phyloP scores from a whole-genome alignment of 2,329 filamentous ascomycete genomes.

The Coniochaeta ligniaria region DNA sequence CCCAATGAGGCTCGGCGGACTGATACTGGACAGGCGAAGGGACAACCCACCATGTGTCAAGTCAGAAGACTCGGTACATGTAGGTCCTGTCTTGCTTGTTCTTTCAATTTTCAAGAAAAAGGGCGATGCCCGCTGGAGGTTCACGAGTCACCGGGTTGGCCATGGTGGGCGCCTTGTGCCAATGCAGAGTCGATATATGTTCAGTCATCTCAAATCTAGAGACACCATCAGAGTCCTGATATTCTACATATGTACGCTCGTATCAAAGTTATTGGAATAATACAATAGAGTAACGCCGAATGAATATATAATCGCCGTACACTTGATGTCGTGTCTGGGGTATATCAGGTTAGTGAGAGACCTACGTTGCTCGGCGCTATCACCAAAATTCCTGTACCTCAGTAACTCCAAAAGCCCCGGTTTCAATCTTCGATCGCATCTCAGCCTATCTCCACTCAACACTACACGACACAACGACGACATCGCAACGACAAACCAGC shows the following conservation, averaged over 20 bases:
- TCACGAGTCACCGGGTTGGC: not conserved
- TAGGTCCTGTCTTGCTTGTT: not conserved
- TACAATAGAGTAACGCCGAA: not conserved
- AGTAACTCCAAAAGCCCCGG: no score
- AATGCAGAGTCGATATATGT: not conserved
- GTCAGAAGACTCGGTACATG: not conserved
- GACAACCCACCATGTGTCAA: not conserved
- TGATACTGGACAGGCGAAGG: not conserved
- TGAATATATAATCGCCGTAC: not conserved
- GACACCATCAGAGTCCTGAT: not conserved
- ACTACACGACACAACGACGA: no score
- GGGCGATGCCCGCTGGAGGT: not conserved
- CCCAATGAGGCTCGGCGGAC: not conserved
- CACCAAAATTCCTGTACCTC: no score
- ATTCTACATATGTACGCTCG: no score
- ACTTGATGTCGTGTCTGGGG: not conserved
- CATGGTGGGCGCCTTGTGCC: not conserved
- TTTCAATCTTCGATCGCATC: no score
- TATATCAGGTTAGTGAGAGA: no score
- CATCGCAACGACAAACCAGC: not conserved
- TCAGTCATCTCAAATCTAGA: not conserved
- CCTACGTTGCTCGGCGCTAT: no score
- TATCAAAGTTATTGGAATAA: no score
- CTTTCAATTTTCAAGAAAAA: not conserved
- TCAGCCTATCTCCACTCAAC: no score